Evolutionary conservation across 257 asterid species (phyloP).

Genomic region (Solanum clarkiae): DNA sequence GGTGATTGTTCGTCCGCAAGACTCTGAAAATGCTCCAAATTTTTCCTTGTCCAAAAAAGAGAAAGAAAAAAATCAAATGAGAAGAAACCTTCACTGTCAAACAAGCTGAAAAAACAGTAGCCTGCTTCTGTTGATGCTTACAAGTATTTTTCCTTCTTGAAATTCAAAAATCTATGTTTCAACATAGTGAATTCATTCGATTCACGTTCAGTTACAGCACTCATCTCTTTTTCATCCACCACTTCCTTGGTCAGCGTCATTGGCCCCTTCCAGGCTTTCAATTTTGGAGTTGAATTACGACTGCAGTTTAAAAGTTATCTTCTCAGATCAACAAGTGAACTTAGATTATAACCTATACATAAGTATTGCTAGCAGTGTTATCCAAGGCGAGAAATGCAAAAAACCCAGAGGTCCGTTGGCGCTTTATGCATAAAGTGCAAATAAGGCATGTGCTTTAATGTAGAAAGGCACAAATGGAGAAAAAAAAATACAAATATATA

Average conservation of each 20-base stretch:
- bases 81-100: neutral
- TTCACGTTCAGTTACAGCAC: conserved; percentile 15
- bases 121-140: conserved; percentile 21
- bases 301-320: conserved; percentile 15
- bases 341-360: neutral
- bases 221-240: conserved; percentile 21
- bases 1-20: conserved; percentile 76
- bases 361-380: neutral
- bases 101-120: neutral
- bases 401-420: neutral
- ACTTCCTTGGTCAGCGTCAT: conserved; percentile 35
- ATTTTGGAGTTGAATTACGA: conserved; percentile 26
- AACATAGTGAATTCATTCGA: conserved; percentile 48
- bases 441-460: neutral
- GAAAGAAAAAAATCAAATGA: neutral
- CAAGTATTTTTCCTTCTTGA: conserved; percentile 74
- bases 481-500: neutral
- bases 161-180: conserved; percentile 65
- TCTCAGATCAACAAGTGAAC: neutral
- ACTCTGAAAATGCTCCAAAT: conserved; percentile 47
- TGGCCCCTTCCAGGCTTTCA: conserved; percentile 45
- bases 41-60: conserved; percentile 35
- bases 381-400: neutral
- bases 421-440: neutral
- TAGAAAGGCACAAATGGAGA: neutral